A percentile compares a stretch with the other conserved stretches of the same genome.
phyloP scores from a whole-genome alignment of 2,329 filamentous ascomycete species.

The Xylogone sp. region DNA sequence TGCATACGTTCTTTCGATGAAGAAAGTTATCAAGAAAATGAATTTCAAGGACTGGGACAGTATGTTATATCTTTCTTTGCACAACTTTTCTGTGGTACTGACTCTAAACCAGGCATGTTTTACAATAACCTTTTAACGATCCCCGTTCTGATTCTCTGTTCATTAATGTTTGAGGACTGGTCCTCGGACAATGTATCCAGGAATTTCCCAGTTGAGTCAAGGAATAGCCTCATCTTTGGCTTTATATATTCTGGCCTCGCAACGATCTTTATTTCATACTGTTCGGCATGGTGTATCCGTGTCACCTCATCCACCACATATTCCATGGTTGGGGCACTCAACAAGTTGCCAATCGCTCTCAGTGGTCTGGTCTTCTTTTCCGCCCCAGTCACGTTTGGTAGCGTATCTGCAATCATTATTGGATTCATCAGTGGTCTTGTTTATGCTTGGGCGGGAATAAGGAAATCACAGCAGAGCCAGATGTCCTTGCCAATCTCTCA shows the following conservation, averaged over 20 bases:
- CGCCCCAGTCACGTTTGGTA: slow-evolving; percentile 86
- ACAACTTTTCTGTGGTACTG: slow-evolving; percentile 21
- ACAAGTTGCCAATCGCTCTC: slow-evolving; percentile 94
- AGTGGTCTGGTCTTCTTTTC: slow-evolving; percentile 94
- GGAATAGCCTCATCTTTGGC: slow-evolving; percentile 75
- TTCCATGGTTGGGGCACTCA: slow-evolving; percentile 96
- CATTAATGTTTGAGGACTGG: slow-evolving; percentile 88
- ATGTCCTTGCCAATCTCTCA: slow-evolving; percentile 64
- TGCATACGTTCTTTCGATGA: slow-evolving; percentile 86
- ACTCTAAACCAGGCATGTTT: slow-evolving; percentile 77
- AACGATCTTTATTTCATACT: slow-evolving; percentile 98
- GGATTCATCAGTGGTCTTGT: slow-evolving; percentile 92
- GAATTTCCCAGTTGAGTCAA: slow-evolving; percentile 83
- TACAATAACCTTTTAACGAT: slow-evolving; percentile 99
- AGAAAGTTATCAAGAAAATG: slow-evolving; percentile 98
- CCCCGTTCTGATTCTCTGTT: slow-evolving; percentile 79
- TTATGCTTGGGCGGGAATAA: slow-evolving; percentile 82
- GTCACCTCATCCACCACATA: slow-evolving; percentile 97
- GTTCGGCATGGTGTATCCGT: slow-evolving; percentile 97
- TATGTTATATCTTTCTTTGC: slow-evolving; percentile 47
- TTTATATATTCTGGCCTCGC: slow-evolving; percentile 94
- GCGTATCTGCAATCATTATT: slow-evolving; percentile 84
- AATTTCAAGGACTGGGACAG: slow-evolving; percentile 99
- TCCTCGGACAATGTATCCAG: slow-evolving; percentile 73
- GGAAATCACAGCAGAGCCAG: slow-evolving; percentile 66